Conservation (phyloP, 208 protist species). For the Perkinsela sp. region DNA sequence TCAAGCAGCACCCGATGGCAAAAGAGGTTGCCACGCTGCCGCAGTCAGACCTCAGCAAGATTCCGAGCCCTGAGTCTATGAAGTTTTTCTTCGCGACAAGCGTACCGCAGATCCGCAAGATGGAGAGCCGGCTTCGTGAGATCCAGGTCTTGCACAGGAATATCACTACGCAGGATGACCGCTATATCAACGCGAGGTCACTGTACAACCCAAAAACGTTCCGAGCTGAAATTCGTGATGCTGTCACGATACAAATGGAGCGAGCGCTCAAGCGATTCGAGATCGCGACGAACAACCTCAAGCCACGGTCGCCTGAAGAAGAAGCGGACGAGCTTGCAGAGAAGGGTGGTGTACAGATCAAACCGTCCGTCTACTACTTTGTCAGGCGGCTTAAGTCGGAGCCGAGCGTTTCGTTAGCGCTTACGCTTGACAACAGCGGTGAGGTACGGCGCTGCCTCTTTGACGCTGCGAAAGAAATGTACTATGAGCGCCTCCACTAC, state of each 20-base stretch:
- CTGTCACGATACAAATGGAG: neutral
- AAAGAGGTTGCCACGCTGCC: neutral
- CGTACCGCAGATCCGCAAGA: neutral
- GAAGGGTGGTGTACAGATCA: neutral
- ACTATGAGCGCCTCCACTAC: neutral
- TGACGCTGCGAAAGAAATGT: neutral
- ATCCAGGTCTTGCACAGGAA: neutral
- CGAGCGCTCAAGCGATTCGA: neutral
- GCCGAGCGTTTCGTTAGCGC: neutral
- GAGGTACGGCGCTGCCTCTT: neutral
- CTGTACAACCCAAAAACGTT: neutral
- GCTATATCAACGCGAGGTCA: neutral
- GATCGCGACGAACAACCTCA: neutral
- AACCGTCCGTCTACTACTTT: neutral
- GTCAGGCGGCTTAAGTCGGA: neutral
- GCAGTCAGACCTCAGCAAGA: neutral
- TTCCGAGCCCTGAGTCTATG: neutral
- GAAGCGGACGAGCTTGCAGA: neutral
- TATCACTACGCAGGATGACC: neutral
- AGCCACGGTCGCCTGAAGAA: neutral
- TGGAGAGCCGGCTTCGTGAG: neutral
- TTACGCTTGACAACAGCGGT: neutral
- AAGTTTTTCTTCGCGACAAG: neutral
- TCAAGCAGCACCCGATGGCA: neutral
- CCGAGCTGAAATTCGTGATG: neutral